Base-by-base conservation (phyloP, 495 filamentous ascomycete species). In the Podospora tetraspora region DNA sequence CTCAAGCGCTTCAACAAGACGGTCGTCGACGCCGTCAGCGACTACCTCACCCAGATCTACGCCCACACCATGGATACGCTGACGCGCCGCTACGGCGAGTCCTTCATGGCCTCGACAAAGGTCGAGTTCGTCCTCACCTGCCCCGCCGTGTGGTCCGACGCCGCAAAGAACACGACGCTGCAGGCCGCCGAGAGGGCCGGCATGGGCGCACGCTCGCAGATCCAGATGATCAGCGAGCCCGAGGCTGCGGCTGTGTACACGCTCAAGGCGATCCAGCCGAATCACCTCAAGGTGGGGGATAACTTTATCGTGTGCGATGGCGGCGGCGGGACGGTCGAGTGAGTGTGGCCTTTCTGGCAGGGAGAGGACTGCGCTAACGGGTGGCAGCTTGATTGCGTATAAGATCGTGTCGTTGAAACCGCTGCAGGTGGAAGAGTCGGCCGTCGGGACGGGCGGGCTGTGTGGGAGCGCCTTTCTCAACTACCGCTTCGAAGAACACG, bases 121-220 rank as follows among this genome's bases (percentile, higher is more conserved):
- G 84, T 91, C 32, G 85, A 88, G 57, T 91, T 89, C 68, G 86
- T 92, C 25, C 79, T 93, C 25, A 93, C 90, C 0, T 91, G 91
- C 43, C 90, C 90, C 7, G 90, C 90, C n/a, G 86, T 93, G n/a
- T 92, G 90, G 90, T 87, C 86, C 10, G 90, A 92, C 61, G 83
- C 84, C 21, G 90, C 90, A n/a, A 91, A 92, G 75, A 84, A 86
- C 62, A 85, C 84, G 16, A 91, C 89, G 0, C 74, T 88, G 32
- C 78, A 82, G 59, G 90, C 89, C 25, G 90, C 90, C 1, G 85
- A 91, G 73, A 72, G 83, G 1, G 90, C 90, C 3, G 89, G 90
- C 12, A 87, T 92, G 84, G 89, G 89, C 13, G 71, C 79, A 10
- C 79, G 80, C 37, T 82, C 81, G 12, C 78, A 85, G 37, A 87